Conservation (phyloP, 257 asterid species). For the Solanum habrochaites region DNA sequence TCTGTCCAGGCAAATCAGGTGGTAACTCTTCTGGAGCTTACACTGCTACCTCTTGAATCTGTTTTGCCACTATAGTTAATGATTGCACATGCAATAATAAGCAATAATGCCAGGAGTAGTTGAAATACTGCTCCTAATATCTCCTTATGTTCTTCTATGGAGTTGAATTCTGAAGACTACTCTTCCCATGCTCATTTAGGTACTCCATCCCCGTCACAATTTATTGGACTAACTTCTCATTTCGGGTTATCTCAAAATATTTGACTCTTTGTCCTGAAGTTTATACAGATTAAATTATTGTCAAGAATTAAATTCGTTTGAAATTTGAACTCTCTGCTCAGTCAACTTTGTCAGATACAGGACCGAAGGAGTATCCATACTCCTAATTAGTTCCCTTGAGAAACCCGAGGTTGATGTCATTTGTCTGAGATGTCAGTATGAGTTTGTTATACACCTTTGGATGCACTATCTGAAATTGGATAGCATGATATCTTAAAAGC, state of each 20-base stretch:
- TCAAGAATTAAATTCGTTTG: background rate
- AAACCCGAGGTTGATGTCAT: background rate
- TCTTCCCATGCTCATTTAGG: background rate
- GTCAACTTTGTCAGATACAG: background rate
- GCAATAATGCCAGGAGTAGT: background rate
- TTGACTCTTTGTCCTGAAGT: background rate
- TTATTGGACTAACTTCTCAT: background rate
- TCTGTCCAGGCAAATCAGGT: slow-evolving; percentile 73
- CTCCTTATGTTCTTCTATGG: background rate
- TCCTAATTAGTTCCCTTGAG: background rate
- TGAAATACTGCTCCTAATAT: background rate
- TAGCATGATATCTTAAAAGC: background rate
- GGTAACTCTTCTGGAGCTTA: background rate
- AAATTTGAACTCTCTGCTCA: background rate
- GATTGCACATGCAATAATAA: background rate
- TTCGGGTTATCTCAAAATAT: background rate
- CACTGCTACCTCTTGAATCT: background rate
- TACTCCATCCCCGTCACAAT: background rate
- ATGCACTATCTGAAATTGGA: background rate
- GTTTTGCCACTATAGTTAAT: background rate
- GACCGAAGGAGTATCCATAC: background rate
- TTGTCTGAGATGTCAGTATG: background rate
- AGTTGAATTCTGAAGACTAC: background rate
- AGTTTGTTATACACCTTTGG: background rate
- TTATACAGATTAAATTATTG: background rate